Evolutionary conservation across 2,329 filamentous ascomycete species (phyloP), one percentile per base, ranked within the genome.

Genomic region (Gnomoniopsis sp.): DNA sequence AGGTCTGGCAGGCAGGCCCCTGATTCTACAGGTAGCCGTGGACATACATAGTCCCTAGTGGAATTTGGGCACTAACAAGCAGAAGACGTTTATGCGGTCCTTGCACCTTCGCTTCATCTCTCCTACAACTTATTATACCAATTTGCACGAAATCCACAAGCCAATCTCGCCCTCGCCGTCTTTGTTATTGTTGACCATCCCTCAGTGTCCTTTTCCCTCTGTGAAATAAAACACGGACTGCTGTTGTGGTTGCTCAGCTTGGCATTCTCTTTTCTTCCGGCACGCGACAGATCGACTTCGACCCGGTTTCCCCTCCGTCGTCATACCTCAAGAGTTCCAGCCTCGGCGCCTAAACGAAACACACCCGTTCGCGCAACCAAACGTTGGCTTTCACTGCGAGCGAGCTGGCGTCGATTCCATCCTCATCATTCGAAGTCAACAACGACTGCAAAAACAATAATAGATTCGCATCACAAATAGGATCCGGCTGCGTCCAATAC

Each of bases 91-190:
- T 15, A 19, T 22, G 38, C 43, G 41, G 26, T 54, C 41, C 43
- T 46, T 54, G 41, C 43, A 17, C 38, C 6, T 23, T 26, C 44
- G 49, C 38, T 46, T 57, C 60, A 59, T 56, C 60, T 62, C 53
- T 51, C 57, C 11, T 19, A 21, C 52, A 57, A 38, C 53, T 55
- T 53, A 48, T 61, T 34, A 44, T 22, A 19, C 53, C 57, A 62
- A 59, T 62, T 62, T 62, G 55, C n/a, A 48, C 26, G n/a, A 58
- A 52, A 62, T 50, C 60, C 60, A 62, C 60, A 44, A 49, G 48
- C 44, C 43, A 62, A 62, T 62, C 57, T 62, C 60, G 60, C 57
- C 55, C 57, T 57, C 60, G 50, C 60, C 60, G 57, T 58, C 46
- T 19, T 59, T 33, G 49, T 44, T 6, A 2, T 44, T 41, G 36